Percentiles rank a stretch among this genome's conserved stretches.
These are phyloP conservation scores for Linderniella brevidens DNA, from an alignment of 257 asterid species.

Conservation along the genomic window DNA sequence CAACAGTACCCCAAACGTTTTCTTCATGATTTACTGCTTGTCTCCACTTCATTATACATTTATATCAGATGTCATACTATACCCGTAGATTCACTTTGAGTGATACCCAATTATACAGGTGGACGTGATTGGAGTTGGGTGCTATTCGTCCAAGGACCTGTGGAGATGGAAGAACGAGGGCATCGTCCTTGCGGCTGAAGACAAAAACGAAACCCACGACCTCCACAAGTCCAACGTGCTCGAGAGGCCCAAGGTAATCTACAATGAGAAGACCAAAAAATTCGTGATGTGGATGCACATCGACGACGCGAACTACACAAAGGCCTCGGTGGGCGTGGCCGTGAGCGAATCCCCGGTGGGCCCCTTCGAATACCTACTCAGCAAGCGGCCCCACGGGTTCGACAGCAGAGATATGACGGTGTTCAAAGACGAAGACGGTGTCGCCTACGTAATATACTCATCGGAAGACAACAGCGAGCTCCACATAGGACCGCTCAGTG, in stretches of 20 bases:
- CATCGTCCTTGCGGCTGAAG: conserved; percentile 68
- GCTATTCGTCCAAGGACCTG: conserved; percentile 87
- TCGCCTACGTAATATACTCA: conserved; percentile 75
- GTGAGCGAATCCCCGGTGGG: conserved; percentile 57
- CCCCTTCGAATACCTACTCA: conserved; percentile 62
- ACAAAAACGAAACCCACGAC: conserved; percentile 55
- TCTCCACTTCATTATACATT: too few species aligned
- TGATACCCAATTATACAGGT: too few species aligned
- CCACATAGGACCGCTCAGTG: conserved; percentile 58
- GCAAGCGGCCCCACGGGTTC: conserved; percentile 74
- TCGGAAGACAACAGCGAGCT: conserved; percentile 83
- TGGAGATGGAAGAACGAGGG: conserved; percentile 98
- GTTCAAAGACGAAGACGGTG: conserved; percentile 71
- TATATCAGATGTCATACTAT: too few species aligned
- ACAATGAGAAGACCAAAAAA: conserved; percentile 46
- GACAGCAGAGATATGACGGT: conserved; percentile 96
- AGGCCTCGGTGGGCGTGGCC: conserved; percentile 80
- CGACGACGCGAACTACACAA: conserved; percentile 80
- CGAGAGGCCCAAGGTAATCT: conserved; percentile 96
- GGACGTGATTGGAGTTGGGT: conserved; percentile 89
- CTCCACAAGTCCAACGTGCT: conserved; percentile 71
- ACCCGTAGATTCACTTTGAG: not conserved
- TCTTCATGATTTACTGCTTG: too few species aligned
- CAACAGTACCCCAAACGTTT: too few species aligned
- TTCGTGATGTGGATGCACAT: conserved; percentile 99